Percentiles rank a stretch among this genome's conserved stretches.
Conservation (phyloP, 345 rosid genomes). For the Gossypioides kirkii region DNA sequence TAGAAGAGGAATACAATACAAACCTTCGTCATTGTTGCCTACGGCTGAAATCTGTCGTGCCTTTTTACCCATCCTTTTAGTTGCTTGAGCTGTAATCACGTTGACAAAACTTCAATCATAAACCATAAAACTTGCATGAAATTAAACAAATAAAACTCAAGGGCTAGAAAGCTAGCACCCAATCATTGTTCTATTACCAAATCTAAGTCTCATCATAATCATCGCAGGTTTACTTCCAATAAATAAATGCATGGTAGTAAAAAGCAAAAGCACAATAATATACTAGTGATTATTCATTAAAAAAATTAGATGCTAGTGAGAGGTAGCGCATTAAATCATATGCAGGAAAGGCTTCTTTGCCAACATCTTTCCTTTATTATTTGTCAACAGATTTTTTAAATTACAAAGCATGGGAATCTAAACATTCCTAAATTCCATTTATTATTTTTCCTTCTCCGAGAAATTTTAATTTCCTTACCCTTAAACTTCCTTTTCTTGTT, state of each 20-base stretch:
- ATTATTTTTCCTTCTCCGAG: background rate
- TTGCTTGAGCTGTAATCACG: conserved; percentile 48
- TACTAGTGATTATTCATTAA: background rate
- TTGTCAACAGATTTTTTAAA: background rate
- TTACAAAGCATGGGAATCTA: background rate
- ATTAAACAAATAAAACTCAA: too few species aligned
- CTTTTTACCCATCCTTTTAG: conserved; percentile 48
- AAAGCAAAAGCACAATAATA: too few species aligned
- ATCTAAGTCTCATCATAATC: background rate
- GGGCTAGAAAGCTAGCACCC: background rate
- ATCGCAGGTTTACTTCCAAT: too few species aligned
- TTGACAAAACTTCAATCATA: conserved; percentile 10
- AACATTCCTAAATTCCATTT: background rate
- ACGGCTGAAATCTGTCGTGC: conserved; percentile 21
- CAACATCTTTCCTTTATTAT: too few species aligned
- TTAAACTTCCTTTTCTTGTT: conserved; percentile 84
- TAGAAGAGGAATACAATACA: too few species aligned
- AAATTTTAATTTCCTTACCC: conserved; percentile 39
- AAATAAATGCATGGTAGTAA: too few species aligned
- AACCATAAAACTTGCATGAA: background rate
- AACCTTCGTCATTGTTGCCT: conserved; percentile 30
- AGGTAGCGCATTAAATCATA: background rate
- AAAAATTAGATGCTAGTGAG: background rate
- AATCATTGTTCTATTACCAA: background rate
- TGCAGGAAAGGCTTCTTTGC: background rate